A percentile compares a stretch with the other conserved stretches of the same genome.
These are phyloP conservation scores for Tolypocladium amazonense DNA, from an alignment of 2,329 filamentous ascomycete genomes.

Conservation along the genomic window DNA sequence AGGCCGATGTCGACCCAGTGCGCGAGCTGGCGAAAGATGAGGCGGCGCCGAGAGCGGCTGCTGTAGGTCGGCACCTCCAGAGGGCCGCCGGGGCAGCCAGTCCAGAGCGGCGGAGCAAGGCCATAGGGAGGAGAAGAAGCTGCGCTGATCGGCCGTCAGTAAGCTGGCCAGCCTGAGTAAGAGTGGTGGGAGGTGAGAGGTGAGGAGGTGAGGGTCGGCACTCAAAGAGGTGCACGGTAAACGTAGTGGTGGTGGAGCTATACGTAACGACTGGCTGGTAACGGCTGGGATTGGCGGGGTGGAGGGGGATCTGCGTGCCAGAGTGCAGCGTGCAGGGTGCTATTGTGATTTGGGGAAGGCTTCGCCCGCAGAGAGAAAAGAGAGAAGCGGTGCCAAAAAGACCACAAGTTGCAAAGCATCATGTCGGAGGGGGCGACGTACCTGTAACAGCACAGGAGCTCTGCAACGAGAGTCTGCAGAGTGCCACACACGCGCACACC, in stretches of 20 bases:
- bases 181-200: neutral
- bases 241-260: neutral
- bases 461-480: neutral
- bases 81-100: conserved; percentile 12
- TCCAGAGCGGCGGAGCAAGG: conserved; percentile 13
- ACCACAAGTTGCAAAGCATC: neutral
- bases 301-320: neutral
- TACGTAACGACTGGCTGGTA: neutral
- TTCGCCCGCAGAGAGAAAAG: neutral
- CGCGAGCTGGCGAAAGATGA: conserved; percentile 1
- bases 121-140: conserved; percentile 8
- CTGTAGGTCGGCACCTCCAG: conserved; percentile 9
- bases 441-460: neutral
- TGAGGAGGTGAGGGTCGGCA: neutral
- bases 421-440: neutral
- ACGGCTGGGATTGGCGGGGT: neutral
- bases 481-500: neutral
- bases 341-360: neutral
- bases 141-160: neutral
- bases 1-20: neutral
- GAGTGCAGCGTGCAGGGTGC: neutral
- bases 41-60: conserved; percentile 4
- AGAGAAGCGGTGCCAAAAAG: neutral
- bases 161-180: no score
- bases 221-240: no score